These are phyloP conservation scores for Rhizopogon vulgaris DNA, from an alignment of 768 basidiomycete species.

Conservation along the genomic window DNA sequence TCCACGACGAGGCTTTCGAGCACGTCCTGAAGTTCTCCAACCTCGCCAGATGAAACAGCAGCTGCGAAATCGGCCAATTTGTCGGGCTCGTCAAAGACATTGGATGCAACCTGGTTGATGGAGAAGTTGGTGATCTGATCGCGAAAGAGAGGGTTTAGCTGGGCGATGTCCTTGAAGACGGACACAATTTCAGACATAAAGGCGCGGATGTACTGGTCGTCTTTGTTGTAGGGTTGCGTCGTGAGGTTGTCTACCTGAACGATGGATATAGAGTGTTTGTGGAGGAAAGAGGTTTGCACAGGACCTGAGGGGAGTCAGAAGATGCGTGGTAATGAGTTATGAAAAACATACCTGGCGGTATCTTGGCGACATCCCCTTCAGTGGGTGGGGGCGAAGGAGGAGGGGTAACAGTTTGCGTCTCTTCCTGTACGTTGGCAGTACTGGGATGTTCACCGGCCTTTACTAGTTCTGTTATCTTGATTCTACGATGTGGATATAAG, in stretches of 20 bases:
- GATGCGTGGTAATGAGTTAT: too few relatives aligned
- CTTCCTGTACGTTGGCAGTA: constrained; percentile 33
- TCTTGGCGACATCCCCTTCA: constrained; percentile 18
- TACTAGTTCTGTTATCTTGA: constrained; percentile 82
- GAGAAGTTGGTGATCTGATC: constrained; percentile 97
- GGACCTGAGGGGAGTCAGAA: constrained; percentile 34
- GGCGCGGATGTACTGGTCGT: constrained; percentile 91
- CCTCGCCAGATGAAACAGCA: constrained; percentile 90
- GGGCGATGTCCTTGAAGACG: constrained; percentile 97
- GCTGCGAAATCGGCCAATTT: constrained; percentile 97
- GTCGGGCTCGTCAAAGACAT: constrained; percentile 96
- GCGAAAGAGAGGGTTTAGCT: constrained; percentile 94
- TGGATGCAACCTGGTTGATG: constrained; percentile 85
- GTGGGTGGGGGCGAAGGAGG: constrained; percentile 27
- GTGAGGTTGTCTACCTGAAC: constrained; percentile 82
- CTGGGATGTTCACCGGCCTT: constrained; percentile 47
- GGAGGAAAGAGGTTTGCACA: constrained; percentile 80
- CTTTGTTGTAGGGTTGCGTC: constrained; percentile 82
- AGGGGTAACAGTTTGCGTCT: constrained; percentile 38
- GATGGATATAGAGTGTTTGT: constrained; percentile 76
- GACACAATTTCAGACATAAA: constrained; percentile 96
- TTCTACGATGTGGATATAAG: constrained; percentile 87
- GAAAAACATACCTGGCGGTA: constrained; percentile 15
- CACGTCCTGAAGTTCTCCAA: constrained; percentile 88
- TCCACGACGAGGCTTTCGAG: constrained; percentile 82